These are phyloP conservation scores for Coemansia sp. DNA, from an alignment of 192 early-diverging fungal genomes.

Conservation along the genomic window DNA sequence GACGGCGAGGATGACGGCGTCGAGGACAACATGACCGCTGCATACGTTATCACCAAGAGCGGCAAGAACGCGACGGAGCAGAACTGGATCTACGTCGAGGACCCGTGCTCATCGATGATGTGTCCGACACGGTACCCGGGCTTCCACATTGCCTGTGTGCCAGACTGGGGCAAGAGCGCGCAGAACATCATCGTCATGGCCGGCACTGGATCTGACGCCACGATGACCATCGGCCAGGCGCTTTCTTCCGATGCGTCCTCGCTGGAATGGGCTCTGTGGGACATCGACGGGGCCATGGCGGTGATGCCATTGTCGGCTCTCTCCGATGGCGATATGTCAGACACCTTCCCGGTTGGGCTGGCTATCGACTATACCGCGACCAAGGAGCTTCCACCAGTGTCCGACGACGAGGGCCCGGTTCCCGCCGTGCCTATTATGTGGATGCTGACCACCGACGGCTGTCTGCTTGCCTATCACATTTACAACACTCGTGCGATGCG, in stretches of 20 bases:
- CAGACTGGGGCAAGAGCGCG: conserved; percentile 58
- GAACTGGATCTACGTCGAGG: conserved; percentile 58
- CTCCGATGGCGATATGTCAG: conserved; percentile 48
- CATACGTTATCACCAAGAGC: conserved; percentile 63
- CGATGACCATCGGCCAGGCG: conserved; percentile 43
- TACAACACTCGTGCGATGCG: conserved; percentile 61
- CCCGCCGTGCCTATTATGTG: conserved; percentile 71
- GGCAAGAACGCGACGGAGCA: conserved; percentile 32
- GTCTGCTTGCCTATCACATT: conserved; percentile 67
- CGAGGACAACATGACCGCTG: conserved; percentile 50
- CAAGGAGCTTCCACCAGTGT: conserved; percentile 56
- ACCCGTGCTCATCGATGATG: conserved; percentile 61
- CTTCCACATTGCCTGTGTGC: conserved; percentile 64
- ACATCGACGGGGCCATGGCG: conserved; percentile 61
- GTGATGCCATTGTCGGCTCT: conserved; percentile 61
- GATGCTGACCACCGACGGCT: conserved; percentile 67
- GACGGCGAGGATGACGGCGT: conserved; percentile 26
- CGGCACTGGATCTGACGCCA: conserved; percentile 34
- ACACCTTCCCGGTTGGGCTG: conserved; percentile 70
- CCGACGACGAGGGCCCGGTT: conserved; percentile 57
- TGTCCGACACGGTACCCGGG: conserved; percentile 55
- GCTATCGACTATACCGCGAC: conserved; percentile 73
- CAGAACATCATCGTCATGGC: conserved; percentile 40
- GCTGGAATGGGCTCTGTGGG: conserved; percentile 69
- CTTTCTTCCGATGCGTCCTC: conserved; percentile 25